Evolutionary conservation across 768 basidiomycete species (phyloP).

Genomic region (Scleroderma citrinum): DNA sequence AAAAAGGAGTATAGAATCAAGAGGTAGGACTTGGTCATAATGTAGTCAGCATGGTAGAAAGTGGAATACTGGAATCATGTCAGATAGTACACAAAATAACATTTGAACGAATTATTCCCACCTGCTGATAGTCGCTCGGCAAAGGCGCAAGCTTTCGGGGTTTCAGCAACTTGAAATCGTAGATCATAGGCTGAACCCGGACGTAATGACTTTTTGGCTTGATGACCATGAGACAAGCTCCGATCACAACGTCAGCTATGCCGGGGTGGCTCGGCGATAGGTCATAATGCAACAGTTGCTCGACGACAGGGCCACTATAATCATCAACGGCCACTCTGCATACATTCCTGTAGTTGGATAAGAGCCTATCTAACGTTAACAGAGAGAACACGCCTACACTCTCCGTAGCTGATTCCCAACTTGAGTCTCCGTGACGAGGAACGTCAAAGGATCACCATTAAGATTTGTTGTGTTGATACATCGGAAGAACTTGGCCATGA

Average conservation of each 20-base stretch:
- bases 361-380: not conserved
- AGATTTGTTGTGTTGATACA: slow-evolving; percentile 1
- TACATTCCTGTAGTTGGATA: not conserved
- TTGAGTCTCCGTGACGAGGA: slow-evolving; percentile 6
- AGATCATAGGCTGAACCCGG: not conserved
- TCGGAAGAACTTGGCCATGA: slow-evolving; percentile 3
- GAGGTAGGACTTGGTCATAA: slow-evolving; percentile 1
- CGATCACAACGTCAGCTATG: not conserved
- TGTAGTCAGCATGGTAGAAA: not conserved
- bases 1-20: slow-evolving; percentile 3
- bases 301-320: not conserved
- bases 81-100: not conserved
- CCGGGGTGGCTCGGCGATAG: not conserved
- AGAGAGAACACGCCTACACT: slow-evolving; percentile 1
- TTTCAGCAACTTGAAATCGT: slow-evolving; percentile 3
- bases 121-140: not conserved
- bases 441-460: slow-evolving; percentile 2
- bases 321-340: not conserved
- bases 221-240: slow-evolving; percentile 4
- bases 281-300: slow-evolving; percentile 1
- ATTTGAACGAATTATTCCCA: not conserved
- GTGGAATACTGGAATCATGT: not conserved
- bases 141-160: not conserved
- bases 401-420: not conserved
- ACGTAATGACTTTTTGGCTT: not conserved